Evolutionary conservation across 768 basidiomycete genomes (phyloP).

Genomic region (Strobilomyces echinocephalus): DNA sequence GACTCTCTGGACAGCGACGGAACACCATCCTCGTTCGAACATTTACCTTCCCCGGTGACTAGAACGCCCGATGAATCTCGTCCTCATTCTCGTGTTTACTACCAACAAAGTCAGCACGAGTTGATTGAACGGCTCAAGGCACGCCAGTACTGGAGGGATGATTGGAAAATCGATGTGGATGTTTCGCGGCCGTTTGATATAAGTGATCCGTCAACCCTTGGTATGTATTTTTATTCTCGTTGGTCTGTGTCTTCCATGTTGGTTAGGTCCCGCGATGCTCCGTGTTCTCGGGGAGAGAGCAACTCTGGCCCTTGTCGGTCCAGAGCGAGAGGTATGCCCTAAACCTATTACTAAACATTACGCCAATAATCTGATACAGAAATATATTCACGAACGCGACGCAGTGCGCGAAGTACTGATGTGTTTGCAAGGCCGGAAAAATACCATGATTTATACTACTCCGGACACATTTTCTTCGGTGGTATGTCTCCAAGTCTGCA

Average conservation of each 20-base stretch:
- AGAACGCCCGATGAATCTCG: background rate
- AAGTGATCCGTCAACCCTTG: slow-evolving; percentile 69
- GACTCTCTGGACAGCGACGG: slow-evolving; percentile 28
- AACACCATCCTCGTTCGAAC: slow-evolving; percentile 10
- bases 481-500: slow-evolving; percentile 14
- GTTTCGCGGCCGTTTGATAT: slow-evolving; percentile 49
- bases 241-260: background rate
- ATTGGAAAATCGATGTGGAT: slow-evolving; percentile 51
- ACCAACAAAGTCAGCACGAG: slow-evolving; percentile 34
- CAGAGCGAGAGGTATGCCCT: slow-evolving; percentile 38
- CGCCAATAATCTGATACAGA: slow-evolving; percentile 33
- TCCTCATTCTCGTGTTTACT: background rate
- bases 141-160: slow-evolving; percentile 71
- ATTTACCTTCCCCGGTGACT: slow-evolving; percentile 6
- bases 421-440: slow-evolving; percentile 67
- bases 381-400: slow-evolving; percentile 69
- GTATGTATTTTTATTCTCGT: slow-evolving; percentile 30
- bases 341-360: background rate
- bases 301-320: slow-evolving; percentile 37
- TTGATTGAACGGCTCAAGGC: slow-evolving; percentile 58
- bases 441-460: slow-evolving; percentile 45
- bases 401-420: slow-evolving; percentile 75
- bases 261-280: slow-evolving; percentile 43
- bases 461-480: slow-evolving; percentile 32
- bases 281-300: slow-evolving; percentile 36